These are phyloP conservation scores for Lactarius sp. DNA, from an alignment of 768 basidiomycete species.

Conservation along the genomic window DNA sequence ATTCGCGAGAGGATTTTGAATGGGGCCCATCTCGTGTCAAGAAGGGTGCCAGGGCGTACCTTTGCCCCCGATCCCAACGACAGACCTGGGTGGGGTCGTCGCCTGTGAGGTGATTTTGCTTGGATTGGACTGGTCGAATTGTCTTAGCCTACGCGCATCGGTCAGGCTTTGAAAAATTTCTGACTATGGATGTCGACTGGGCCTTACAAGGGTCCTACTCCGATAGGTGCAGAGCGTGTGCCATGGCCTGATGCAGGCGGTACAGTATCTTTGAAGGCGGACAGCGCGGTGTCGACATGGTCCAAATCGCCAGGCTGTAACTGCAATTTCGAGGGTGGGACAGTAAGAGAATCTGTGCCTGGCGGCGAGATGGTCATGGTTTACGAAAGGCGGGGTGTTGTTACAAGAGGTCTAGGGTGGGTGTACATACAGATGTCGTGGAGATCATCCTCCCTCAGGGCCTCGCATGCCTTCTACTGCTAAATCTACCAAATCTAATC, in stretches of 20 bases:
- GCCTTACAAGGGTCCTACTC: constrained; percentile 72
- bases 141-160: constrained; percentile 53
- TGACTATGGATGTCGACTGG: not conserved
- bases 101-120: constrained; percentile 70
- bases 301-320: constrained; percentile 12
- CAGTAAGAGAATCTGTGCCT: constrained; percentile 2
- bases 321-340: not conserved
- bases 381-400: constrained; percentile 31
- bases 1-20: constrained; percentile 2
- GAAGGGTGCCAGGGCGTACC: constrained; percentile 40
- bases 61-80: constrained; percentile 87
- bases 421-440: too few species aligned
- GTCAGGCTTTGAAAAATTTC: not conserved
- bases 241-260: not conserved
- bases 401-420: too few species aligned
- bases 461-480: too few species aligned
- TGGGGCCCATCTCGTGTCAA: not conserved
- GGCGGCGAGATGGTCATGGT: constrained; percentile 8
- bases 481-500: too few species aligned
- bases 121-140: constrained; percentile 70
- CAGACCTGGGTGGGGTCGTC: constrained; percentile 73
- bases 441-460: too few species aligned
- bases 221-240: constrained; percentile 40
- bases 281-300: constrained; percentile 10
- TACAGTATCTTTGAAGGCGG: constrained; percentile 5